These are phyloP conservation scores for Curvularia verruculosa DNA, from an alignment of 2,329 filamentous ascomycete species.

Conservation along the genomic window DNA sequence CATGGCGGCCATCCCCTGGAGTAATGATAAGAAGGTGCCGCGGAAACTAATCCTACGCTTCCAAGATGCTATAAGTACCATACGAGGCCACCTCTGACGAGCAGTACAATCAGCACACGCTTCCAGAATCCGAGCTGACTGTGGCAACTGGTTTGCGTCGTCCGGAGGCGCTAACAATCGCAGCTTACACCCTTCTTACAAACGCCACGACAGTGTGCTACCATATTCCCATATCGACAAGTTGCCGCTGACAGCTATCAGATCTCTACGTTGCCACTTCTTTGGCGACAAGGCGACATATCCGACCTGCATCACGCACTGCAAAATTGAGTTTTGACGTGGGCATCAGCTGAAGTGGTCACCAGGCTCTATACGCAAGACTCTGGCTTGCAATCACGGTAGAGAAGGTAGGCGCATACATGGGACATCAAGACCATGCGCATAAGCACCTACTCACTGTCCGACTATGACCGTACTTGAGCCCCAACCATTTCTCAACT, in stretches of 20 bases:
- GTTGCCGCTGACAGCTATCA: constrained; percentile 1
- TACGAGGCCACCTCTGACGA: not conserved
- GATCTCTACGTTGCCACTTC: not conserved
- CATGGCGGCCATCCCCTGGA: constrained; percentile 6
- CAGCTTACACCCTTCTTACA: constrained; percentile 19
- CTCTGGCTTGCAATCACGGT: constrained; percentile 24
- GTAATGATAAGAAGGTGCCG: not conserved
- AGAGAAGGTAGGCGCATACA: not conserved
- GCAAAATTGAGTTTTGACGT: constrained; percentile 5
- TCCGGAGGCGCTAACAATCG: constrained; percentile 3
- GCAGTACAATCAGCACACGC: constrained; percentile 15
- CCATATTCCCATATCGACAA: constrained; percentile 1
- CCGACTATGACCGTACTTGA: not conserved
- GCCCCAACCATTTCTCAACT: not conserved
- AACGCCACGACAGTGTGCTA: constrained; percentile 14
- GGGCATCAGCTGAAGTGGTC: constrained; percentile 7
- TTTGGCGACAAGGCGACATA: constrained; percentile 8
- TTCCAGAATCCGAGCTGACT: constrained; percentile 32
- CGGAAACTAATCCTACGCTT: not conserved
- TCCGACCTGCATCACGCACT: constrained; percentile 12
- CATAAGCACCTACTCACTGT: not conserved
- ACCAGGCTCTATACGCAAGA: not conserved
- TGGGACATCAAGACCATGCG: not conserved
- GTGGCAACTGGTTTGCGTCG: constrained; percentile 18
- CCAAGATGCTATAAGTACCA: not conserved